Evolutionary conservation across 805 yeast genomes (phyloP), one percentile per base, ranked within the genome.

Genomic region (Yarrowia divulgata): DNA sequence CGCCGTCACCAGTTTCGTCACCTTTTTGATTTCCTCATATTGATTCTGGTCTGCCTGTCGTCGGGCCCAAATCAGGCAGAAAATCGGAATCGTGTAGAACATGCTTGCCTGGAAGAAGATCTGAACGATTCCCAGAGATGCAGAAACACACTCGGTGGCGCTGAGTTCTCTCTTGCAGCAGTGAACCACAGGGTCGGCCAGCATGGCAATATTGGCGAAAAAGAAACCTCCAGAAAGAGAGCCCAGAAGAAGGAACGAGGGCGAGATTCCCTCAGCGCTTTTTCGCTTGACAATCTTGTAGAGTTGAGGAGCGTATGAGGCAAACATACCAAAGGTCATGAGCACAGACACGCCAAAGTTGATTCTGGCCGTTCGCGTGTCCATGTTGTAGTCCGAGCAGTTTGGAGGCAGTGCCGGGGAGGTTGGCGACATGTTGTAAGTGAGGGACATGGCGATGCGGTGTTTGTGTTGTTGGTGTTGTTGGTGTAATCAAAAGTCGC

Each of bases 231-330:
- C 88, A 23, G 93, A 86, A 60, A 88, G 77, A 5, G 89, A 85
- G 4, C 95, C 95, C 49, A 92, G 82, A 14, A 91, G 78, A 40
- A 91, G 80, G 75, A 87, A 91, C 73, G 84, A 81, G 13, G 93
- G 90, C 6, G 93, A 88, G 29, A 91, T 79, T 5, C 97, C 97
- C 75, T 90, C 93, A 13, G 93, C 87, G 7, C 92, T 83, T 63
- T 84, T 78, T 63, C 92, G 83, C 19, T 75, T 73, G 66, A 85
- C 77, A 68, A 91, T 87, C 54, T 88, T 83, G 52, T 81, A 69
- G 76, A 89, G 91, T 79, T 91, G 97, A 0, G 97, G 97, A 3
- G 88, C 67, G 75, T 91, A 91, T 54, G 94, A 89, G 12, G 83
- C 73, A 42, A 87, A 85, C 9, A 91, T 90, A 3, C 93, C 97